Evolutionary conservation across 495 filamentous ascomycete species (phyloP).

Genomic region (Lasiosphaeris hirsuta): DNA sequence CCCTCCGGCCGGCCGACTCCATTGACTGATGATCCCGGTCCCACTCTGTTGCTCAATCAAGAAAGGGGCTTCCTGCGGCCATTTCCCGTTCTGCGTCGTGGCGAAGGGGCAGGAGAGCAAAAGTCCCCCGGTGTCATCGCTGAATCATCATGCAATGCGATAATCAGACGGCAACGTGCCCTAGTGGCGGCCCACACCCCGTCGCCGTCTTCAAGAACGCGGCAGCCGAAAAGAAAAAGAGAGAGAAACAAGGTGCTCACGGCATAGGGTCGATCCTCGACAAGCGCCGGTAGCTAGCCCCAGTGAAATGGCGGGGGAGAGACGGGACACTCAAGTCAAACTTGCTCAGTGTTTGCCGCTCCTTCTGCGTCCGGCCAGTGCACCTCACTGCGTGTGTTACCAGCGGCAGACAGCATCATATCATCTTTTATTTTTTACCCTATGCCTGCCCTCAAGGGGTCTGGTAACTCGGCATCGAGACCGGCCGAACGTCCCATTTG

Average conservation of each 20-base stretch:
- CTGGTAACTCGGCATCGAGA: not conserved
- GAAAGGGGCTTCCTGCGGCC: constrained; percentile 19
- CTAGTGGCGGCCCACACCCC: not conserved
- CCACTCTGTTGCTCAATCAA: constrained; percentile 29
- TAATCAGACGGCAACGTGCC: constrained; percentile 18
- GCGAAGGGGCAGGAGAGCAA: not conserved
- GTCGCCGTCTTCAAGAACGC: constrained; percentile 10
- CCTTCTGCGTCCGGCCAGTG: constrained; percentile 10
- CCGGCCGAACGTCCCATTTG: not conserved
- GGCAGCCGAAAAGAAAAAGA: constrained; percentile 19
- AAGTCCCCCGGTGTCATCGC: constrained; percentile 18
- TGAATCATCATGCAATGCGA: constrained; percentile 31
- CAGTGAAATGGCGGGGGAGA: not conserved
- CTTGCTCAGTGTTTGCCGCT: constrained; percentile 8
- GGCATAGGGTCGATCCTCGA: not conserved
- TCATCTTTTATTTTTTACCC: not conserved
- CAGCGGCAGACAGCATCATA: not conserved
- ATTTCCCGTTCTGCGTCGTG: constrained; percentile 22
- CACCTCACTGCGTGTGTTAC: constrained; percentile 1
- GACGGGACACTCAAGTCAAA: constrained; percentile 1
- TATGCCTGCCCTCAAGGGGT: not conserved
- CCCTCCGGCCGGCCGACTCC: constrained; percentile 36
- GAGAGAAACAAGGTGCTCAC: not conserved
- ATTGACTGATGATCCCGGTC: constrained; percentile 37
- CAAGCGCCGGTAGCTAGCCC: constrained; percentile 6